phyloP scores from a whole-genome alignment of 2,329 filamentous ascomycete genomes.

The Sclerotinia subarctica region DNA sequence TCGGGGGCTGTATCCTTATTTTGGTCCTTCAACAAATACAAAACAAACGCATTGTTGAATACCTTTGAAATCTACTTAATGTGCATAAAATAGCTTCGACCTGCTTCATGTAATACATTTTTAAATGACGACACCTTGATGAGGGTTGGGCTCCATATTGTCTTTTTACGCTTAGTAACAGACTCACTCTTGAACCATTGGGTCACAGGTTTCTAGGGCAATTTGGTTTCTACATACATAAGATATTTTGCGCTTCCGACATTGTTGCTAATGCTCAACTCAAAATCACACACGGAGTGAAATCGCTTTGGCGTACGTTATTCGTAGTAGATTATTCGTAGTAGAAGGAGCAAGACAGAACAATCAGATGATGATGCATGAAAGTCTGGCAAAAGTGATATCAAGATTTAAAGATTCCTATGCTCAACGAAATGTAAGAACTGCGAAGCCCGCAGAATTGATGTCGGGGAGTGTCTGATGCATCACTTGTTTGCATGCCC shows the following conservation, averaged over 20 bases:
- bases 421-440: slow-evolving; percentile 4
- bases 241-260: background rate
- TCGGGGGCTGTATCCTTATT: slow-evolving; percentile 6
- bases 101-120: background rate
- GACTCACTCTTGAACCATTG: background rate
- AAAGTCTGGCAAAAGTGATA: slow-evolving; percentile 7
- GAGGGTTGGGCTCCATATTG: background rate
- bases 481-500: slow-evolving; percentile 14
- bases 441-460: slow-evolving; percentile 10
- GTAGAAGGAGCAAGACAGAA: background rate
- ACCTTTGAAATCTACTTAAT: background rate
- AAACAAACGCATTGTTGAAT: slow-evolving; percentile 1
- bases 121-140: background rate
- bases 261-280: background rate
- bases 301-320: background rate
- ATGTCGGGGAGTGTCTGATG: slow-evolving; percentile 7
- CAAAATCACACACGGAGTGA: background rate
- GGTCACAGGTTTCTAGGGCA: background rate
- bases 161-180: background rate
- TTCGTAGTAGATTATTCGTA: too few relatives aligned
- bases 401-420: slow-evolving; percentile 14
- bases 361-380: background rate
- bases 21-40: background rate
- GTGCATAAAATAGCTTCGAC: background rate
- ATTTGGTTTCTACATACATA: background rate